phyloP scores from a whole-genome alignment of 106 monocot species.

The Ottelia alismoides region DNA sequence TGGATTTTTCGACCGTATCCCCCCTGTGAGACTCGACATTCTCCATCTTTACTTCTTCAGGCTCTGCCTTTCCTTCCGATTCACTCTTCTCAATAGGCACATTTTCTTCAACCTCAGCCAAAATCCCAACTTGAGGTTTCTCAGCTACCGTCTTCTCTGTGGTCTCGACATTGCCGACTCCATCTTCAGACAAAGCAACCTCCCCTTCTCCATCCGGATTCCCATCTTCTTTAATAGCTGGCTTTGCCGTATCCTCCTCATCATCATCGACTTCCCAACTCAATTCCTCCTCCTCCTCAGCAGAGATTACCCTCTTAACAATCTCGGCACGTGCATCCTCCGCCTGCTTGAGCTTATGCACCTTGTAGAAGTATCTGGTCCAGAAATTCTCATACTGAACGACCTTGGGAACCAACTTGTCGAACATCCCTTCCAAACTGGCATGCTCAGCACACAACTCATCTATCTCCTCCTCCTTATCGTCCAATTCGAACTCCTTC shows the following conservation, averaged over 20 bases:
- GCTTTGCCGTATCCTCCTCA: slow-evolving; percentile 6
- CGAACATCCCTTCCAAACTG: slow-evolving; percentile 33
- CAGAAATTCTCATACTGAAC: slow-evolving; percentile 82
- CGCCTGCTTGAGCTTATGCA: slow-evolving; percentile 75
- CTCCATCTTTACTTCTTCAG: neutral
- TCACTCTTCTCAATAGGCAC: slow-evolving; percentile 19
- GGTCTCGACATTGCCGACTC: neutral
- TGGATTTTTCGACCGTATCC: too few relatives aligned
- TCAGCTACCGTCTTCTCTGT: neutral
- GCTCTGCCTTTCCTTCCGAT: slow-evolving; percentile 7
- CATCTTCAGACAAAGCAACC: slow-evolving; percentile 1
- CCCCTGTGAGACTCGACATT: too few relatives aligned
- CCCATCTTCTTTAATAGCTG: neutral
- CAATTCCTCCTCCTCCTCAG: slow-evolving; percentile 58
- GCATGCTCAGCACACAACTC: slow-evolving; percentile 36
- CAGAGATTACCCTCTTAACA: slow-evolving; percentile 59
- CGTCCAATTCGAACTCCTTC: slow-evolving; percentile 32
- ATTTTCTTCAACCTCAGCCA: slow-evolving; percentile 7
- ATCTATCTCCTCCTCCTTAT: slow-evolving; percentile 71
- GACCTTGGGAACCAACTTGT: slow-evolving; percentile 54
- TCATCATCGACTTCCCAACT: slow-evolving; percentile 81
- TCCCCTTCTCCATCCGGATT: slow-evolving; percentile 1
- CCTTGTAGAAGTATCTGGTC: slow-evolving; percentile 70
- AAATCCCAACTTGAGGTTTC: neutral
- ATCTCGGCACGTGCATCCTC: slow-evolving; percentile 76